Percentiles rank a stretch among this genome's conserved stretches.
Evolutionary conservation across 2,329 filamentous ascomycete species (phyloP).

Genomic region (Xylariomycetidae sp.): DNA sequence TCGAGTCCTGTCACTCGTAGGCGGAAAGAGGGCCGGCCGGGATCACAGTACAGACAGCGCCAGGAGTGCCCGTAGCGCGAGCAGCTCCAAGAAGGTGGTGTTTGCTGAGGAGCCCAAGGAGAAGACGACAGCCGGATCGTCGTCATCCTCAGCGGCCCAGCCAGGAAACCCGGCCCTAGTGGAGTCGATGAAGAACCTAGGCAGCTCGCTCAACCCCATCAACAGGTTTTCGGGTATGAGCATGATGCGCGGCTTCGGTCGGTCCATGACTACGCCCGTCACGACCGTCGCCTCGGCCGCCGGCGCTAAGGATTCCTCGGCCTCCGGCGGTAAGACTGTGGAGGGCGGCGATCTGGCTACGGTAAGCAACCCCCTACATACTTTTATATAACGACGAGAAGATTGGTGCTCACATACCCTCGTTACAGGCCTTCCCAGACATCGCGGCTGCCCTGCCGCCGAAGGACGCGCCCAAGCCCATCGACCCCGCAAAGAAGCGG

Average conservation of each 20-base stretch:
- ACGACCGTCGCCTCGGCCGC: slow-evolving; percentile 4
- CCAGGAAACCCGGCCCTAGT: slow-evolving; percentile 57
- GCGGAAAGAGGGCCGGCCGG: slow-evolving; percentile 55
- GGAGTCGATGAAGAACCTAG: slow-evolving; percentile 76
- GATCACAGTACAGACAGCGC: slow-evolving; percentile 76
- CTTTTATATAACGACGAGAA: neutral
- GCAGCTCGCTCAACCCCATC: slow-evolving; percentile 78
- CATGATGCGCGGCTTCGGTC: slow-evolving; percentile 71
- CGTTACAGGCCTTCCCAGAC: slow-evolving; percentile 55
- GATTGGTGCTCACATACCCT: slow-evolving; percentile 3
- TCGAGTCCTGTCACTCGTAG: slow-evolving; percentile 66
- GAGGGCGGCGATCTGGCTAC: slow-evolving; percentile 55
- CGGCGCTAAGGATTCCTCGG: too few species aligned
- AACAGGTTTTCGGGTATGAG: slow-evolving; percentile 70
- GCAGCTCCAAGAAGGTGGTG: slow-evolving; percentile 54
- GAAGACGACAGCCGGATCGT: slow-evolving; percentile 28
- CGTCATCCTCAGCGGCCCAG: slow-evolving; percentile 23
- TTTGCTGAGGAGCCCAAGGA: slow-evolving; percentile 44
- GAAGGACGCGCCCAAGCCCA: slow-evolving; percentile 49
- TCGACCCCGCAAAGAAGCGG: slow-evolving; percentile 63
- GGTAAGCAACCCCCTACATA: slow-evolving; percentile 43
- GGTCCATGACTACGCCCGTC: slow-evolving; percentile 37
- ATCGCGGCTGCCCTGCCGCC: slow-evolving; percentile 51
- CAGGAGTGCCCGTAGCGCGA: slow-evolving; percentile 55
- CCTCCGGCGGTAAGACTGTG: too few species aligned